Evolutionary conservation across 2,329 filamentous ascomycete species (phyloP), one percentile per base, ranked within the genome.

Genomic region (Didymella arachidicola): DNA sequence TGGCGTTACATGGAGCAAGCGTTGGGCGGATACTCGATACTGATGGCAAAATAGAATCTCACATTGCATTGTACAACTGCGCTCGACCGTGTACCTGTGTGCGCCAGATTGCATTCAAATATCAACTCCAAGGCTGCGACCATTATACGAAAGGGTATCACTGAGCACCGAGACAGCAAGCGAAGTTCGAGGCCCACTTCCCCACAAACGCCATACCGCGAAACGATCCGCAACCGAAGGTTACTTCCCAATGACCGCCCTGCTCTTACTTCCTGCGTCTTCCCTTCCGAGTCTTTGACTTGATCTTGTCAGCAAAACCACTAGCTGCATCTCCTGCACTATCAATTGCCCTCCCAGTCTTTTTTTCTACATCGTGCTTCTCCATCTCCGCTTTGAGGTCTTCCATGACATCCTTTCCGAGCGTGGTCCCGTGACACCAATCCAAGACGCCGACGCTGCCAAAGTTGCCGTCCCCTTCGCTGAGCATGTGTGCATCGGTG

Each of bases 401-500:
- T 48, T 83, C 81, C 18, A 84, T 73, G 3, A 86, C 80, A 66
- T 86, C 81, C 84, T 89, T 27, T 82, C 87, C 80, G 51, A 76
- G 66, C 49, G 72, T 80, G 54, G 72, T 80, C 36, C 68, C 65
- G 60, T 72, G 67, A 53, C 65, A 62, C 73, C 73, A 72, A 59
- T 75, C 70, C 29, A 90, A 57, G 5, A 90, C 68, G 0, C 88
- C 88, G 79, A 85, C 84, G 0, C 85, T 81, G 11, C 85, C 86
- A 63, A 81, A 90, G 60, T 89, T 89, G 0, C 86, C 86, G 14
- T 77, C 74, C 0, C 86, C 86, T 19, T 78, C 70, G 11, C 79
- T 80, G 26, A 83, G 81, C 70, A 88, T 87, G 68, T 90, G 88
- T 3, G 81, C 79, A 61, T 88, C 85, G 0, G 78, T 81, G 7